Conservation (phyloP, 805 yeast species). For the Kazachstania bromeliacearum region DNA sequence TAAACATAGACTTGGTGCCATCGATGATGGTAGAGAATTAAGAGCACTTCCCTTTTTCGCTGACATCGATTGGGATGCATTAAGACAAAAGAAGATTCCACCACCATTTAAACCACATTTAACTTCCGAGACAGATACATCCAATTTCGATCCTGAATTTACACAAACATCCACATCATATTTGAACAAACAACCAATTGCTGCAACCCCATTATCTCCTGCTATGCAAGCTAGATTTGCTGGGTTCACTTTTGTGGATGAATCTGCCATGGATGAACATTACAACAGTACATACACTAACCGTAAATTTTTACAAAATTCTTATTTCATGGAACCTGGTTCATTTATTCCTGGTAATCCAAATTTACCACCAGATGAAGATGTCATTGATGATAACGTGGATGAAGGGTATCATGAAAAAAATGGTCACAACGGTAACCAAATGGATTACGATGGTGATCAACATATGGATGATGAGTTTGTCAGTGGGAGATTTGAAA, state of each 20-base stretch:
- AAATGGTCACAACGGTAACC: conserved; percentile 26
- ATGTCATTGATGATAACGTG: conserved; percentile 47
- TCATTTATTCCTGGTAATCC: conserved; percentile 76
- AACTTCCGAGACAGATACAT: conserved; percentile 83
- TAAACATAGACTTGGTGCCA: conserved; percentile 84
- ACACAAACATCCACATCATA: conserved; percentile 84
- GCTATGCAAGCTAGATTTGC: conserved; percentile 94
- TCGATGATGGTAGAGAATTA: conserved; percentile 85
- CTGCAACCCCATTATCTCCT: conserved; percentile 71
- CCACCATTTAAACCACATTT: conserved; percentile 97
- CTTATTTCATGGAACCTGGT: conserved; percentile 45
- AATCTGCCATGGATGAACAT: conserved; percentile 83
- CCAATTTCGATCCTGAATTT: conserved; percentile 96
- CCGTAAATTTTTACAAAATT: conserved; percentile 28
- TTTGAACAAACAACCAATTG: conserved; percentile 47
- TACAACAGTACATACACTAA: conserved; percentile 35
- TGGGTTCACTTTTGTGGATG: conserved; percentile 95
- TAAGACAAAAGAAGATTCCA: conserved; percentile 71
- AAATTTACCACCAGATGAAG: conserved; percentile 72
- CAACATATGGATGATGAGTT: conserved; percentile 71
- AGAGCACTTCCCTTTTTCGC: conserved; percentile 85
- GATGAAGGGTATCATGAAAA: conserved; percentile 29
- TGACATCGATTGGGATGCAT: conserved; percentile 83
- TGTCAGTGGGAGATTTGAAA: conserved; percentile 83
- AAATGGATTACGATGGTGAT: conserved; percentile 35